Evolutionary conservation across 306 rosid genomes (phyloP).

Genomic region (Aeschynomene evenia): DNA sequence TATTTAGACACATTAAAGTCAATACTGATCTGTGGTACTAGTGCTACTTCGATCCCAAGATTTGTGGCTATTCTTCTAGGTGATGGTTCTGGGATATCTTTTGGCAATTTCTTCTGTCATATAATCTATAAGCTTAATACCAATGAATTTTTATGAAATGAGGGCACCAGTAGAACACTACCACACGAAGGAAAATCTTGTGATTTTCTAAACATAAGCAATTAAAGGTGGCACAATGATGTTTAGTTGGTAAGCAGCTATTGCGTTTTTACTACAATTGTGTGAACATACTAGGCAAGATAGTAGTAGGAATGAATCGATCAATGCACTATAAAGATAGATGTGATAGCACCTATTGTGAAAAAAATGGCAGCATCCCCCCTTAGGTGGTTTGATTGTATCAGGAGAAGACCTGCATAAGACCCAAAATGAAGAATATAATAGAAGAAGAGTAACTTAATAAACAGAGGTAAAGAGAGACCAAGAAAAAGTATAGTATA

Average conservation of each 20-base stretch:
- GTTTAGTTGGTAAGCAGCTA: background rate
- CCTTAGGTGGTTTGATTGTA: background rate
- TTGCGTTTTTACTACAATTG: background rate
- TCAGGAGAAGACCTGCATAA: background rate
- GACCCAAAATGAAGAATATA: too few relatives aligned
- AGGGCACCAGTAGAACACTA: background rate
- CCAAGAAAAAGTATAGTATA: too few relatives aligned
- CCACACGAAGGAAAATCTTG: background rate
- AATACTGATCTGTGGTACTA: background rate
- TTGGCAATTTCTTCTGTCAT: background rate
- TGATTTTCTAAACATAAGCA: background rate
- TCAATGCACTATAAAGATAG: too few relatives aligned
- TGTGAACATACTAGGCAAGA: background rate
- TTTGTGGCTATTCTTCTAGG: background rate
- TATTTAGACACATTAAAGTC: conserved; percentile 5
- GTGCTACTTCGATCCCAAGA: background rate
- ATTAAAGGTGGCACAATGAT: background rate
- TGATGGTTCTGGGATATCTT: background rate
- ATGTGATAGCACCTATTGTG: background rate
- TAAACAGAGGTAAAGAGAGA: too few relatives aligned
- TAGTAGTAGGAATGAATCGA: background rate
- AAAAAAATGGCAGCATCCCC: background rate
- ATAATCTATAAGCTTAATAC: background rate
- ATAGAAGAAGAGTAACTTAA: too few relatives aligned
- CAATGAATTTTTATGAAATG: background rate